phyloP scores from a whole-genome alignment of 495 filamentous ascomycete genomes.

The Entonaema liquescens region DNA sequence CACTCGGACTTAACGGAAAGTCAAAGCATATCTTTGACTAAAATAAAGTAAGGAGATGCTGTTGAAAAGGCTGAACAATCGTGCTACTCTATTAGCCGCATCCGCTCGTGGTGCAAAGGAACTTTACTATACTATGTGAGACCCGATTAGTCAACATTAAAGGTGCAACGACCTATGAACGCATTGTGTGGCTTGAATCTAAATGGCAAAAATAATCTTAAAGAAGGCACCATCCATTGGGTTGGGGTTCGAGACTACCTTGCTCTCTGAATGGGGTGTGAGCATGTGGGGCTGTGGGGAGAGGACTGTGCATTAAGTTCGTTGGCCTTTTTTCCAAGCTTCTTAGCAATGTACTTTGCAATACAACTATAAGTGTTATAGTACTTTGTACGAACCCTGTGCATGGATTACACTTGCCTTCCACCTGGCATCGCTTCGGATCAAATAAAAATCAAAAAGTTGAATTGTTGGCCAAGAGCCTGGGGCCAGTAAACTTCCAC shows the following conservation, averaged over 20 bases:
- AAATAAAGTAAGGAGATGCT: not conserved
- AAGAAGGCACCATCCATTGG: not conserved
- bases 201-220: not conserved
- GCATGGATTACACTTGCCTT: conserved; percentile 6
- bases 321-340: not conserved
- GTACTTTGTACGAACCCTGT: not conserved
- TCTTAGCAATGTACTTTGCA: not conserved
- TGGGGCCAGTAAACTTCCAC: conserved; percentile 32
- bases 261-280: not conserved
- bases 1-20: too few species aligned
- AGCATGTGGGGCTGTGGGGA: not conserved
- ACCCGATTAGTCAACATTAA: too few species aligned
- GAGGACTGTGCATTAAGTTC: not conserved
- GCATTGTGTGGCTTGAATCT: not conserved
- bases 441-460: conserved; percentile 37
- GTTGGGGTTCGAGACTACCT: not conserved
- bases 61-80: not conserved
- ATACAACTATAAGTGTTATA: not conserved
- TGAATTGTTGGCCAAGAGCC: conserved; percentile 36
- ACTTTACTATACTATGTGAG: not conserved
- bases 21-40: too few species aligned
- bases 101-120: not conserved
- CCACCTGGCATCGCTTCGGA: conserved; percentile 32
- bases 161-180: too few species aligned
- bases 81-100: not conserved